phyloP scores from a whole-genome alignment of 208 protist species.

The Acanthamoeba pearcei region DNA sequence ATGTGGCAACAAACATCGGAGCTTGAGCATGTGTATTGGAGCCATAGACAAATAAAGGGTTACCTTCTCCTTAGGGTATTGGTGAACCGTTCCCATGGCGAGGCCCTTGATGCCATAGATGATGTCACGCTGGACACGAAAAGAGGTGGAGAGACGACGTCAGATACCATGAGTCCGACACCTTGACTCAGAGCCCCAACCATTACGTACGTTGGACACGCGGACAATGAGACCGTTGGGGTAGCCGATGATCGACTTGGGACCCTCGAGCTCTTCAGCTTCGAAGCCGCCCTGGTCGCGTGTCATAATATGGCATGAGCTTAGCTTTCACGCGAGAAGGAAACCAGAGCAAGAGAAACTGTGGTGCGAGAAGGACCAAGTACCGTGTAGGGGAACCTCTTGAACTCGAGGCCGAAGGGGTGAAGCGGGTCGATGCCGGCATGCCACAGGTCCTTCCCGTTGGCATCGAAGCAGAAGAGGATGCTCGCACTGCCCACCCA shows the following conservation, averaged over 20 bases:
- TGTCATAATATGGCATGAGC: not conserved
- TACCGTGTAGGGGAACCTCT: slow-evolving; percentile 6
- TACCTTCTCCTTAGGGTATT: not conserved
- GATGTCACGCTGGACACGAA: not conserved
- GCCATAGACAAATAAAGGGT: not conserved
- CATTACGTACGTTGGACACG: not conserved
- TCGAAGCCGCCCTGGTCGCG: not conserved
- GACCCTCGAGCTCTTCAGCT: not conserved
- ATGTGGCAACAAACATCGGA: not conserved
- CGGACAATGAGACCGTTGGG: not conserved
- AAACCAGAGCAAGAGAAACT: not conserved
- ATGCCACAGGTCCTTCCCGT: slow-evolving; percentile 23
- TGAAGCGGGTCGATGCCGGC: slow-evolving; percentile 11
- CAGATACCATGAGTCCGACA: no score
- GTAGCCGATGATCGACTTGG: slow-evolving; percentile 3
- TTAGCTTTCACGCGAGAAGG: not conserved
- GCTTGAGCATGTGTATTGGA: not conserved
- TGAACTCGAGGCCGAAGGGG: slow-evolving; percentile 5
- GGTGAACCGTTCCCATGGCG: not conserved
- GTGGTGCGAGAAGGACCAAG: not conserved
- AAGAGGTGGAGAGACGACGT: no score
- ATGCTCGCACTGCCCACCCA: slow-evolving; percentile 15
- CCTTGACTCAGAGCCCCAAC: not conserved
- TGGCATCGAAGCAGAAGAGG: slow-evolving; percentile 32
- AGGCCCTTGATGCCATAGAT: not conserved